Evolutionary conservation across 768 basidiomycete genomes (phyloP).

Genomic region (Nidularia sp.): DNA sequence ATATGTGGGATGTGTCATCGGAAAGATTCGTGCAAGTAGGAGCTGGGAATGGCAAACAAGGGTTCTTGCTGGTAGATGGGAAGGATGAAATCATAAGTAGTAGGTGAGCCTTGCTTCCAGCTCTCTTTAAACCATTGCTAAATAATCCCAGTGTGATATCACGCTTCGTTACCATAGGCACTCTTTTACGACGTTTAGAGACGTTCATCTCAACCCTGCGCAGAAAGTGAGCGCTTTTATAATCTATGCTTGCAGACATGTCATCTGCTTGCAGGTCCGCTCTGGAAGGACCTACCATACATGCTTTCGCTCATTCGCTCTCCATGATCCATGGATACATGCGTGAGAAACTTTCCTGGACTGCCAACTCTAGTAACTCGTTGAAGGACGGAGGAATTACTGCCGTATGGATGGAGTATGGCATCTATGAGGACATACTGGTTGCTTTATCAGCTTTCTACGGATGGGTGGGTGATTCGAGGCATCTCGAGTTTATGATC

Average conservation of each 20-base stretch:
- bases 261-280: slow-evolving; percentile 27
- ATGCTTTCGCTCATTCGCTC: slow-evolving; percentile 65
- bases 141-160: slow-evolving; percentile 40
- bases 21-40: slow-evolving; percentile 56
- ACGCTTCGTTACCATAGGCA: slow-evolving; percentile 68
- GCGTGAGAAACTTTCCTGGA: slow-evolving; percentile 37
- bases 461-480: slow-evolving; percentile 42
- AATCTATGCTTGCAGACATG: background rate
- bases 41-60: slow-evolving; percentile 24
- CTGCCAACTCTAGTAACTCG: slow-evolving; percentile 28
- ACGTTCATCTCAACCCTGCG: slow-evolving; percentile 42
- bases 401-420: slow-evolving; percentile 48
- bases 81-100: slow-evolving; percentile 50
- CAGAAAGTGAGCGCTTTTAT: slow-evolving; percentile 32
- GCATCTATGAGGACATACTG: slow-evolving; percentile 42
- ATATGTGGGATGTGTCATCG: slow-evolving; percentile 52
- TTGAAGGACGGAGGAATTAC: slow-evolving; percentile 22
- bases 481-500: background rate
- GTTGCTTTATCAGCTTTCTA: slow-evolving; percentile 54
- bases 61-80: slow-evolving; percentile 46
- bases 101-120: slow-evolving; percentile 37
- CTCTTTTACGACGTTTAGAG: slow-evolving; percentile 64
- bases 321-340: slow-evolving; percentile 50
- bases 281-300: slow-evolving; percentile 49
- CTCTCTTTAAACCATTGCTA: background rate